Conservation (phyloP, 2,329 filamentous ascomycete genomes). For the Coniosporium uncinatum region DNA sequence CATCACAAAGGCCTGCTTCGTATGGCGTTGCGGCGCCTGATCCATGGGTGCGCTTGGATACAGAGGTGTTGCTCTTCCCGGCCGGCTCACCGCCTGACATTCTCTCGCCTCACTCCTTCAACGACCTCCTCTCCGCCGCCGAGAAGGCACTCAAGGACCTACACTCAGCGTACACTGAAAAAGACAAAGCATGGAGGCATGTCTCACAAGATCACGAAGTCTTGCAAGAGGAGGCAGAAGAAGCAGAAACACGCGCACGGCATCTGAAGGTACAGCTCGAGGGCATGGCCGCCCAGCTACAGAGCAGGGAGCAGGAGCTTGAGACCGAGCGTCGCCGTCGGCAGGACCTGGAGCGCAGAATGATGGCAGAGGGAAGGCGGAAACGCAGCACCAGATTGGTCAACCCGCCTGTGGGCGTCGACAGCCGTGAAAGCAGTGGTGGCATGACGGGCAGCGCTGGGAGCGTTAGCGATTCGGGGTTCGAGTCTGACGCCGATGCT, state of each 20-base stretch:
- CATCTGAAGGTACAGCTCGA: constrained; percentile 57
- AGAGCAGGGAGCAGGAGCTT: neutral
- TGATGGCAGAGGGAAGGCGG: neutral
- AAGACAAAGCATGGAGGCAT: constrained; percentile 41
- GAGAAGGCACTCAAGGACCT: constrained; percentile 47
- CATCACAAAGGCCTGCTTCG: neutral
- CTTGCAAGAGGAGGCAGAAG: constrained; percentile 55
- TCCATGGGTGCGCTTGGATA: constrained; percentile 48
- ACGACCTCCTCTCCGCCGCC: constrained; percentile 50
- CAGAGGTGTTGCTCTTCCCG: constrained; percentile 47
- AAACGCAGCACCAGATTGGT: neutral
- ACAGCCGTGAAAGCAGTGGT: neutral
- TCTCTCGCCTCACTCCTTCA: constrained; percentile 46
- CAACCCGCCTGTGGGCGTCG: too few relatives aligned
- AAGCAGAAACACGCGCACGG: constrained; percentile 48
- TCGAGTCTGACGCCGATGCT: constrained; percentile 6
- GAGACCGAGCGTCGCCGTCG: neutral
- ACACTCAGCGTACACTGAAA: constrained; percentile 50
- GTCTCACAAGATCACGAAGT: constrained; percentile 51
- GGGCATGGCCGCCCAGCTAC: constrained; percentile 41
- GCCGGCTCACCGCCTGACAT: constrained; percentile 37
- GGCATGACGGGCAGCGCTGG: neutral
- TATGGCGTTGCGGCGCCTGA: too few relatives aligned
- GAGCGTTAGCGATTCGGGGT: constrained; percentile 6
- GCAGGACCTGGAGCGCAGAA: neutral